Percentiles rank a stretch among this genome's conserved stretches.
Conservation (phyloP, 106 monocot species). For the Acorus calamus region DNA sequence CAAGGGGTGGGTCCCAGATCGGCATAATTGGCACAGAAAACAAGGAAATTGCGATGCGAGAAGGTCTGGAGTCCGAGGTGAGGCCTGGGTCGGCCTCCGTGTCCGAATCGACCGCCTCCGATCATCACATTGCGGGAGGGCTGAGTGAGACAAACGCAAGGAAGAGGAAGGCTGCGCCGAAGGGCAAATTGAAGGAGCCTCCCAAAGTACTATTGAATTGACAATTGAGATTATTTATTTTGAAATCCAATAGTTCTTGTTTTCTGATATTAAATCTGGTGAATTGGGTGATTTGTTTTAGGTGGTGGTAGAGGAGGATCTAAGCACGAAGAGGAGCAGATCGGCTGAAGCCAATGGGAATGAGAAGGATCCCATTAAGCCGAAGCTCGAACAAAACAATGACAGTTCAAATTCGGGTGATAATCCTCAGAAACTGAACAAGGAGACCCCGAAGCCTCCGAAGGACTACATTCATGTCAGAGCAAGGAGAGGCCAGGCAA, state of each 20-base stretch:
- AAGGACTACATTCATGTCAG: slow-evolving; percentile 36
- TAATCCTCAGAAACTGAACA: slow-evolving; percentile 6
- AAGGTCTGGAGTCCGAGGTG: slow-evolving; percentile 1
- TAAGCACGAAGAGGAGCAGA: slow-evolving; percentile 16
- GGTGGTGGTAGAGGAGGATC: slow-evolving; percentile 9
- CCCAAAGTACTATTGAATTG: background rate
- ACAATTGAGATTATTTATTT: background rate
- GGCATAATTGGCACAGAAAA: background rate
- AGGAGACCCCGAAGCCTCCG: slow-evolving; percentile 22
- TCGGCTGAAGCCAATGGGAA: slow-evolving; percentile 7
- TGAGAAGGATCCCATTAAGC: slow-evolving; percentile 9
- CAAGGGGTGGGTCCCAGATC: slow-evolving; percentile 2
- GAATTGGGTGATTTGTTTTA: slow-evolving; percentile 4
- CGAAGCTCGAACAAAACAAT: slow-evolving; percentile 8
- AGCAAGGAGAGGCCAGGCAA: slow-evolving; percentile 31
- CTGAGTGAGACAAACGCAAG: slow-evolving; percentile 7
- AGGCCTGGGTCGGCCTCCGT: background rate
- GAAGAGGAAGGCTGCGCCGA: slow-evolving; percentile 22
- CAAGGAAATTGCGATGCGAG: slow-evolving; percentile 3
- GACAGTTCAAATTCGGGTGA: background rate
- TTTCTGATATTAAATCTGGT: background rate
- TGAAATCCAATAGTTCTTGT: background rate
- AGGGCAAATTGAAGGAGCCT: slow-evolving; percentile 13
- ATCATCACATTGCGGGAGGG: background rate
- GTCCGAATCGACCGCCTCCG: background rate